Conservation (phyloP, 257 asterid species). For the Solanum bulbocastanum region DNA sequence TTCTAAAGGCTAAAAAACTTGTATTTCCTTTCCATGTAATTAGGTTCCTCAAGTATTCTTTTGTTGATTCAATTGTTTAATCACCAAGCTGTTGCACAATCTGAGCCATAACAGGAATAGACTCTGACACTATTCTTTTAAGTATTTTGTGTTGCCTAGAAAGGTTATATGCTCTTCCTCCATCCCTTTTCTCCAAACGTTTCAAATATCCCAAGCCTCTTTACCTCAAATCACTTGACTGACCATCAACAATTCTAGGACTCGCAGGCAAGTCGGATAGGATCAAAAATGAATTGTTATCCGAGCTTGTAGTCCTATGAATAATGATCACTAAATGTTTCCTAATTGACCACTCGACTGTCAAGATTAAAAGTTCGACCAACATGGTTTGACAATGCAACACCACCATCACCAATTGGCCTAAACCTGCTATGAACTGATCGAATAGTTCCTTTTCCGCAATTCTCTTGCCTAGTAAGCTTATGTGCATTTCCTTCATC, state of each 20-base stretch:
- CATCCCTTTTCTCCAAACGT: slow-evolving; percentile 38
- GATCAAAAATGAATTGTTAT: slow-evolving; percentile 35
- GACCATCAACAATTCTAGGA: background rate
- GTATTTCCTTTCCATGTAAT: slow-evolving; percentile 45
- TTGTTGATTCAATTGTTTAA: slow-evolving; percentile 55
- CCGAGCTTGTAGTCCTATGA: slow-evolving; percentile 15
- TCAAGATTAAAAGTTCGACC: slow-evolving; percentile 39
- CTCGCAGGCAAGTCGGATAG: slow-evolving; percentile 45
- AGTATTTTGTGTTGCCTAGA: slow-evolving; percentile 66
- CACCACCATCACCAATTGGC: slow-evolving; percentile 80
- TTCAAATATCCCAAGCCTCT: background rate
- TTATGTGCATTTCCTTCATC: slow-evolving; percentile 31
- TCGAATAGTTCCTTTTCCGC: slow-evolving; percentile 80
- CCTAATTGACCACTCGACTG: slow-evolving; percentile 33
- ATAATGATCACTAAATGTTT: slow-evolving; percentile 36
- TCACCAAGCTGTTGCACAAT: slow-evolving; percentile 63
- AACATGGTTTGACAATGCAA: slow-evolving; percentile 51
- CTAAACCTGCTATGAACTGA: slow-evolving; percentile 32
- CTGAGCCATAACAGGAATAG: slow-evolving; percentile 60
- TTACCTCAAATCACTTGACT: slow-evolving; percentile 36
- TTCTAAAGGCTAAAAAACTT: slow-evolving; percentile 48
- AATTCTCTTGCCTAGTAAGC: slow-evolving; percentile 50
- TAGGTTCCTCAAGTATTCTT: slow-evolving; percentile 47
- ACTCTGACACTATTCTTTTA: slow-evolving; percentile 62
- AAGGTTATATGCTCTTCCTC: slow-evolving; percentile 25